phyloP scores from a whole-genome alignment of 2,329 filamentous ascomycete species.

The Hirsutella minnesotensis region DNA sequence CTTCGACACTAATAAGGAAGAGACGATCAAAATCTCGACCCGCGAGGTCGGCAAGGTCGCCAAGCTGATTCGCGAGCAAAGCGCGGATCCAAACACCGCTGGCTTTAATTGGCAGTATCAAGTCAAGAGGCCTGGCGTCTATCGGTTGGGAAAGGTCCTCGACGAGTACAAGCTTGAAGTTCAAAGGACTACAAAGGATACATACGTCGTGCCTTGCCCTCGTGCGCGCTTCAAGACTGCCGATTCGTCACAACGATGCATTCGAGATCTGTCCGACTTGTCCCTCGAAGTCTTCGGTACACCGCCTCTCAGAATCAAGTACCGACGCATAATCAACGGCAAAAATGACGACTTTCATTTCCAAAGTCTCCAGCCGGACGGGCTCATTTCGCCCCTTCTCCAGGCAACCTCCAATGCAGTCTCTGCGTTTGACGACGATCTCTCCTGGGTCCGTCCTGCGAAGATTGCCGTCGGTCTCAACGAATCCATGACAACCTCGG shows the following conservation, averaged over 20 bases:
- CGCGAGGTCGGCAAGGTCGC: conserved; percentile 66
- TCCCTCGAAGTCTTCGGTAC: conserved; percentile 76
- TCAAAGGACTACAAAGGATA: conserved; percentile 61
- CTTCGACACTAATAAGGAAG: conserved; percentile 66
- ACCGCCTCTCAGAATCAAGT: conserved; percentile 83
- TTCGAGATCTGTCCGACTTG: conserved; percentile 78
- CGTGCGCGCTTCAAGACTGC: conserved; percentile 60
- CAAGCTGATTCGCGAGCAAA: conserved; percentile 54
- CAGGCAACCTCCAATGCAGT: conserved; percentile 48
- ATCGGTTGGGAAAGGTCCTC: conserved; percentile 71
- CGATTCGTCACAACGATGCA: conserved; percentile 57
- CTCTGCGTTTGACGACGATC: conserved; percentile 51
- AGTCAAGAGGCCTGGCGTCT: conserved; percentile 79
- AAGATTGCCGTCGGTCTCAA: conserved; percentile 74
- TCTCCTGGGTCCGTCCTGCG: conserved; percentile 70
- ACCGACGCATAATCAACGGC: conserved; percentile 77
- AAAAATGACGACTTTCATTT: conserved; percentile 78
- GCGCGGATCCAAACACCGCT: conserved; percentile 45
- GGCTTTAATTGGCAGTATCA: conserved; percentile 60
- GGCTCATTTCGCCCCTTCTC: conserved; percentile 67
- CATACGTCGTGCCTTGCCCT: conserved; percentile 78
- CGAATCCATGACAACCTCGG: conserved; percentile 70
- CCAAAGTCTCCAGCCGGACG: conserved; percentile 86
- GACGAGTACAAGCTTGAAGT: conserved; percentile 94
- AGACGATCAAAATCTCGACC: conserved; percentile 63